These are phyloP conservation scores for Posidonia australis DNA, from an alignment of 106 monocot species.

Conservation along the genomic window DNA sequence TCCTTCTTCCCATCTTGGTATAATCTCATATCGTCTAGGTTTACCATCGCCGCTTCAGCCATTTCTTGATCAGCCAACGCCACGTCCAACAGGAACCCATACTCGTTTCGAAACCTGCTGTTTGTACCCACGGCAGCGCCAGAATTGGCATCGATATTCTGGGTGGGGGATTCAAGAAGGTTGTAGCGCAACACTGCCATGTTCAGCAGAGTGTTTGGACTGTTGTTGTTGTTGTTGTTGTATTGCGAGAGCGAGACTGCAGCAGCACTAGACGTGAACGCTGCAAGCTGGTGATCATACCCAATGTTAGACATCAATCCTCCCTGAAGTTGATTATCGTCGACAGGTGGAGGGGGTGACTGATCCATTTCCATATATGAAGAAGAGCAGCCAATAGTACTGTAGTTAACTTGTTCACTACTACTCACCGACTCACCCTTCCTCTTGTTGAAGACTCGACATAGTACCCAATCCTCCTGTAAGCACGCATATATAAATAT, in stretches of 20 bases:
- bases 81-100: neutral
- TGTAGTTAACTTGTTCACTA: neutral
- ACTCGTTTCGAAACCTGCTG: neutral
- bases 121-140: neutral
- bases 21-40: too few relatives aligned
- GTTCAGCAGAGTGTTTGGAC: neutral
- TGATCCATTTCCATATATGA: neutral
- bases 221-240: neutral
- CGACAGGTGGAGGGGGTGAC: too few relatives aligned
- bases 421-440: neutral
- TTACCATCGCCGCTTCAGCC: too few relatives aligned
- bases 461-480: conserved; percentile 20
- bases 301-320: too few relatives aligned
- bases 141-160: neutral
- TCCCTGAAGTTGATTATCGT: too few relatives aligned
- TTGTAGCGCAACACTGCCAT: neutral
- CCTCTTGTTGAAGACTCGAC: conserved; percentile 15
- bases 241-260: neutral
- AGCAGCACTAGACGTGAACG: too few relatives aligned
- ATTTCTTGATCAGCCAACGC: neutral
- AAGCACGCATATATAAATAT: too few relatives aligned
- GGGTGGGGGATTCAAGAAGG: neutral
- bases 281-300: neutral
- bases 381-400: too few relatives aligned
- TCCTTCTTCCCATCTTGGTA: too few relatives aligned